Base-by-base conservation (phyloP, 176 grass and related monocot genomes). In the Miscanthus lutarioriparius region DNA sequence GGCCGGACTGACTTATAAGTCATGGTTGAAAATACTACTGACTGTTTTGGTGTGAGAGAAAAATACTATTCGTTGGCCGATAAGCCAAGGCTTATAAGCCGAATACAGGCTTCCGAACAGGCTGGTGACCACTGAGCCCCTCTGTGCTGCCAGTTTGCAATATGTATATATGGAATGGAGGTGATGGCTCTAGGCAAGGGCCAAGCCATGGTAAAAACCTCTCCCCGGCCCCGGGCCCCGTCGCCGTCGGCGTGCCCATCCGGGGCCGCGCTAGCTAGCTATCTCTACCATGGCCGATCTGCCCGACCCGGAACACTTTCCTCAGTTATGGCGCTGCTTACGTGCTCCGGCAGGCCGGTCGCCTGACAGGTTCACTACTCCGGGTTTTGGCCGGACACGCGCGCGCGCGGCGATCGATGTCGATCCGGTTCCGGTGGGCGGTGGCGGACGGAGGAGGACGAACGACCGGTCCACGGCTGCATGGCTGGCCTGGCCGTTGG, bases 401-500 rank as follows among this genome's bases (percentile, higher is more conserved):
- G 58, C 56, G 8, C 9, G 23, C 23, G n/a, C n/a, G n/a, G n/a
- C 59, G 7, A 26, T 63, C 23, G 59, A 4, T n/a, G 33, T 4
- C 33, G 33, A 35, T 35, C 8, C 6, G 53, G 20, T 56, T 64
- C 10, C 23, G 16, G 13, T 27, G 17, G 32, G 36, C 67, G 20
- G 37, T 16, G 47, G 6, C 4, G 45, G 45, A 47, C 25, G 78
- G 47, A 11, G 77, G 19, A 56, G 54, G 54, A 16, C 77, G 41
- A 49, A 8, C 44, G 40, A 67, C 62, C 40, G 62, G 62, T 80
- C 77, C 77, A 80, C 62, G 40, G 77, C 62, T 48, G 61, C 62
- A 48, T 80, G 62, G 39, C 35, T 23, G 22, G 25, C 4, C 39
- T 6, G 72, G 26, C 16, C 15, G 56, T 26, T 47, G 62, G 14